phyloP scores from a whole-genome alignment of 176 grass and related monocot species.

The Pontederia paniculata region DNA sequence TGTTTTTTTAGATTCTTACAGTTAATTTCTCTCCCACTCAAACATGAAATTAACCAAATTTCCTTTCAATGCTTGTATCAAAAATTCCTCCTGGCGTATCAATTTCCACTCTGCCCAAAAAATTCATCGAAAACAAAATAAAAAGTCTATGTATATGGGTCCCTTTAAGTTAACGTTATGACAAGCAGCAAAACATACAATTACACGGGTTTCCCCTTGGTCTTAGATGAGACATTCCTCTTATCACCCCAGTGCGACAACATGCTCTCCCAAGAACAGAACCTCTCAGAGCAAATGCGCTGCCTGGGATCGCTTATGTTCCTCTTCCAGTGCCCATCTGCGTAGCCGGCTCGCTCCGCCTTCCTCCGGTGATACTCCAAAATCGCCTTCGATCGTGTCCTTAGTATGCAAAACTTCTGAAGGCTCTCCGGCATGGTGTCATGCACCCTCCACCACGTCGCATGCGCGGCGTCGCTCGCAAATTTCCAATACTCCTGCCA shows the following conservation, averaged over 20 bases:
- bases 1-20: no score
- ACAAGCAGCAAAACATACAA: no score
- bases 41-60: no score
- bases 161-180: no score
- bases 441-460: constrained; percentile 6
- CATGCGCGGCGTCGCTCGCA: constrained; percentile 7
- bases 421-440: not conserved
- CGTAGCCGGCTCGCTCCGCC: not conserved
- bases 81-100: no score
- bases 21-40: no score
- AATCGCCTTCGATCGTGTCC: not conserved
- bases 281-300: not conserved
- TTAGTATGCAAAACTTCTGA: not conserved
- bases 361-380: constrained; percentile 1
- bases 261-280: constrained; percentile 12
- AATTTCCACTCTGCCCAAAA: no score
- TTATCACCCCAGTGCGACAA: constrained; percentile 3
- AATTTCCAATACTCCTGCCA: not conserved
- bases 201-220: no score
- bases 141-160: no score
- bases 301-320: constrained; percentile 1
- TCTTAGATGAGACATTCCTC: no score
- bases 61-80: no score
- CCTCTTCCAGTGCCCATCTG: constrained; percentile 2
- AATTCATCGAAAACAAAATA: no score